Conservation (phyloP, 306 rosid genomes). For the Cucumis sativus region DNA sequence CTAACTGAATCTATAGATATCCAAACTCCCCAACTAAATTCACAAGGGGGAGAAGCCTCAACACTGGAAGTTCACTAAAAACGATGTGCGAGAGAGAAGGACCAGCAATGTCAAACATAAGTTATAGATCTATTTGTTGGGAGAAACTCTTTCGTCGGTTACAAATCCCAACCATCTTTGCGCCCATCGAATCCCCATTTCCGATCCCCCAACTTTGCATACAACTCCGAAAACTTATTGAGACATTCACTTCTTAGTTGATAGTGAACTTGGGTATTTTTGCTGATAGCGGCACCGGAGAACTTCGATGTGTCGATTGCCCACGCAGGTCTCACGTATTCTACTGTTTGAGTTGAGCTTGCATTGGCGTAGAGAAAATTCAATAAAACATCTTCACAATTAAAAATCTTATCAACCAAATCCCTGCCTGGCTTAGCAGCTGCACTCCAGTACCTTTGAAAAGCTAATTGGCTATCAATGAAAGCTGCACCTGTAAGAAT, state of each 20-base stretch:
- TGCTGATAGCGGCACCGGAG: constrained; percentile 86
- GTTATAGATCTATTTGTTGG: not conserved
- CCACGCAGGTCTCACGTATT: constrained; percentile 94
- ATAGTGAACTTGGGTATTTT: constrained; percentile 69
- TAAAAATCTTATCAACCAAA: constrained; percentile 51
- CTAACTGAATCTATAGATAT: constrained; percentile 22
- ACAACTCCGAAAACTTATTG: constrained; percentile 50
- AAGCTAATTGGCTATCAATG: constrained; percentile 59
- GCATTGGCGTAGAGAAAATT: constrained; percentile 89
- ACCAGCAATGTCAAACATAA: not conserved
- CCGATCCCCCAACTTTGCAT: constrained; percentile 49
- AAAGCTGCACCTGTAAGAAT: constrained; percentile 98
- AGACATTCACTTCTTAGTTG: constrained; percentile 59
- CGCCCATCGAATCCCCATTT: constrained; percentile 63
- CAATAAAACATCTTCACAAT: constrained; percentile 85
- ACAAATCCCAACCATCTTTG: constrained; percentile 94
- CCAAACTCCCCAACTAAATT: constrained; percentile 33
- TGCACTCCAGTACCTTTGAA: constrained; percentile 71
- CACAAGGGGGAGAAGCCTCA: constrained; percentile 24
- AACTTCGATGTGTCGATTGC: constrained; percentile 90
- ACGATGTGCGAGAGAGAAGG: constrained; percentile 7
- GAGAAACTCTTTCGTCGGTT: constrained; percentile 18
- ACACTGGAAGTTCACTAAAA: constrained; percentile 5
- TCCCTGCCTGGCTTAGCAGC: constrained; percentile 66
- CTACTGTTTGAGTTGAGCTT: constrained; percentile 62